phyloP scores from a whole-genome alignment of 108 stramenopile genomes.

The Fragilariopsis cylindrus region DNA sequence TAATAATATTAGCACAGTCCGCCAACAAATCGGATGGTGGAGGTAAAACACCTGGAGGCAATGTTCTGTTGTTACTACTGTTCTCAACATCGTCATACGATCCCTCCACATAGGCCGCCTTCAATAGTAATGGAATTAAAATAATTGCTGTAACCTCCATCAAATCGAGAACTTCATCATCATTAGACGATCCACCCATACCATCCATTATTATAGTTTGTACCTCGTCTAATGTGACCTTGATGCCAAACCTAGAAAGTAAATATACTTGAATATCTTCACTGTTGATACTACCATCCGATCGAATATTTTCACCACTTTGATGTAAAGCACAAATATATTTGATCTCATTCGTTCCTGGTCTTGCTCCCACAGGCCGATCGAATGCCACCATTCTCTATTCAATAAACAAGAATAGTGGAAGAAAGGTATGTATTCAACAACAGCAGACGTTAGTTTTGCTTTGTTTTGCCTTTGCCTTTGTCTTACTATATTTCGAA shows the following conservation, averaged over 20 bases:
- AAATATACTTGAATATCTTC: constrained; percentile 52
- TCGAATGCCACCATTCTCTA: background rate
- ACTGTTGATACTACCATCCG: constrained; percentile 20
- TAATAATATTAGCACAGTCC: constrained; percentile 44
- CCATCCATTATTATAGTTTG: constrained; percentile 37
- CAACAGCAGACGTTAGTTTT: no score
- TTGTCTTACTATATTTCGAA: no score
- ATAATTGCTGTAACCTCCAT: constrained; percentile 51
- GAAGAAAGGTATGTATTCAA: no score
- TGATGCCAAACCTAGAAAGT: constrained; percentile 56
- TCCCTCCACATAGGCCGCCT: constrained; percentile 31
- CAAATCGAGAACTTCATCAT: constrained; percentile 46
- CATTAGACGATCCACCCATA: constrained; percentile 38
- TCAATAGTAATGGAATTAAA: constrained; percentile 54
- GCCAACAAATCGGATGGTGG: constrained; percentile 44
- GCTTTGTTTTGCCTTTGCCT: no score
- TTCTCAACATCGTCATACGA: background rate
- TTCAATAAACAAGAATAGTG: no score
- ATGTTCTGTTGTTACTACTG: background rate
- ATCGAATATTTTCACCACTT: background rate
- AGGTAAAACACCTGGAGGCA: background rate
- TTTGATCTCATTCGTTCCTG: constrained; percentile 66
- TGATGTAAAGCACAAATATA: constrained; percentile 59
- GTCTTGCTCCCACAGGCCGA: constrained; percentile 45
- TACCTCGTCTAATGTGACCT: constrained; percentile 48